These are phyloP conservation scores for Stemphylium beticola DNA, from an alignment of 2,329 filamentous ascomycete genomes.

Conservation along the genomic window DNA sequence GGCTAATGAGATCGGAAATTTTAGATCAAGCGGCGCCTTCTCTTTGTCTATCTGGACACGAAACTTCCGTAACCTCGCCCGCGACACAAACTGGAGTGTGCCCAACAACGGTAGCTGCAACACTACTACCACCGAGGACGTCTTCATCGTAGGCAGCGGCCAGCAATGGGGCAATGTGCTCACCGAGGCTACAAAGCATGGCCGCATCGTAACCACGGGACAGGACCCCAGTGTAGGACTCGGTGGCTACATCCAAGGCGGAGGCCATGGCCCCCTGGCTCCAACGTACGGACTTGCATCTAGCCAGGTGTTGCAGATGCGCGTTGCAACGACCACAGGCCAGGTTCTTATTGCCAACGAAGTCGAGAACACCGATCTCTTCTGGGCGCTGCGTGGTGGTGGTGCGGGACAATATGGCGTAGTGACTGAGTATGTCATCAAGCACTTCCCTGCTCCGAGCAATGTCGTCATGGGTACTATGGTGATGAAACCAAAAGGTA, in stretches of 20 bases:
- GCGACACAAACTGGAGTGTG: no score
- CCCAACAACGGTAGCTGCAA: no score
- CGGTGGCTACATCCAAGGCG: slow-evolving; percentile 49
- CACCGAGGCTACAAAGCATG: slow-evolving; percentile 17
- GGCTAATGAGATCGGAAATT: no score
- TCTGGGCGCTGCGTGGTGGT: slow-evolving; percentile 22
- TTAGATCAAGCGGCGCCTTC: no score
- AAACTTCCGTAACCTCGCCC: no score
- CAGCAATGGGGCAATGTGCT: no score
- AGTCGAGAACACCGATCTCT: slow-evolving; percentile 19
- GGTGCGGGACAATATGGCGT: slow-evolving; percentile 23
- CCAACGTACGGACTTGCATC: slow-evolving; percentile 45
- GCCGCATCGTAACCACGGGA: slow-evolving; percentile 3
- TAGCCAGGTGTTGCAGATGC: slow-evolving; percentile 17
- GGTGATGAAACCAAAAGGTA: background rate
- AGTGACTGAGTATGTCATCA: slow-evolving; percentile 6
- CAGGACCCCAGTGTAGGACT: slow-evolving; percentile 3
- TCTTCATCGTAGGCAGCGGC: no score
- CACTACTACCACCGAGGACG: no score
- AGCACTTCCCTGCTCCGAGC: slow-evolving; percentile 15
- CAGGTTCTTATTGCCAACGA: slow-evolving; percentile 17
- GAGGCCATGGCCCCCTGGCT: slow-evolving; percentile 59
- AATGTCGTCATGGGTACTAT: slow-evolving; percentile 12
- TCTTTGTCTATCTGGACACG: no score
- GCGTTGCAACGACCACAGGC: slow-evolving; percentile 16